Percentiles rank a stretch among this genome's conserved stretches.
phyloP scores from a whole-genome alignment of 2,329 filamentous ascomycete genomes.

The Pseudonectria foliicola region DNA sequence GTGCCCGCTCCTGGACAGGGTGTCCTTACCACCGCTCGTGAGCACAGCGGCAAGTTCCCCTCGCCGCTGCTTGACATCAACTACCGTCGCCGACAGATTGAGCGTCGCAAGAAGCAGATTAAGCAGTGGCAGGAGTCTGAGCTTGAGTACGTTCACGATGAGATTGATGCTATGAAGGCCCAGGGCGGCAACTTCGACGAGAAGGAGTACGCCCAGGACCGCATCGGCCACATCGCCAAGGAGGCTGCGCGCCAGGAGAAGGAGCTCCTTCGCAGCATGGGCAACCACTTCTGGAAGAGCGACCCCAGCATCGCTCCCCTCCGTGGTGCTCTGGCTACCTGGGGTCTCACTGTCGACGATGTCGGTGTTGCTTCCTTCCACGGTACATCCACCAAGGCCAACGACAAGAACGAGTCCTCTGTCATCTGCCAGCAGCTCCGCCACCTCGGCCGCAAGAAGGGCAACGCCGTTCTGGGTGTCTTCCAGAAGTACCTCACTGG shows the following conservation, averaged over 20 bases:
- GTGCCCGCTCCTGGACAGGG: constrained; percentile 94
- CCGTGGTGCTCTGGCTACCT: constrained; percentile 90
- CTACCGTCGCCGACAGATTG: constrained; percentile 91
- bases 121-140: constrained; percentile 96
- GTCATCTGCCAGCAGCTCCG: constrained; percentile 94
- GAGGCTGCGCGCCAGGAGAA: constrained; percentile 85
- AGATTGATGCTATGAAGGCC: constrained; percentile 83
- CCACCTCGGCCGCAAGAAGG: constrained; percentile 91
- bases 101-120: constrained; percentile 89
- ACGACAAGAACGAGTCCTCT: constrained; percentile 99
- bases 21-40: constrained; percentile 90
- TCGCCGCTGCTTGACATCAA: constrained; percentile 96
- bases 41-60: constrained; percentile 84
- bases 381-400: constrained; percentile 95
- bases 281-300: constrained; percentile 99
- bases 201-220: constrained; percentile 78
- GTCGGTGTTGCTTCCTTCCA: constrained; percentile 96
- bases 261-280: constrained; percentile 84
- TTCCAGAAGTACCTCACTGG: constrained; percentile 99
- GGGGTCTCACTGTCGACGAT: constrained; percentile 96
- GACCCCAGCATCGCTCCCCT: constrained; percentile 90
- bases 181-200: constrained; percentile 70
- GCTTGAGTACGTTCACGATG: constrained; percentile 84
- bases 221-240: constrained; percentile 76
- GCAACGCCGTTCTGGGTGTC: constrained; percentile 90